Evolutionary conservation across 441 rosid species (phyloP).

Genomic region (Pelargonium australe): DNA sequence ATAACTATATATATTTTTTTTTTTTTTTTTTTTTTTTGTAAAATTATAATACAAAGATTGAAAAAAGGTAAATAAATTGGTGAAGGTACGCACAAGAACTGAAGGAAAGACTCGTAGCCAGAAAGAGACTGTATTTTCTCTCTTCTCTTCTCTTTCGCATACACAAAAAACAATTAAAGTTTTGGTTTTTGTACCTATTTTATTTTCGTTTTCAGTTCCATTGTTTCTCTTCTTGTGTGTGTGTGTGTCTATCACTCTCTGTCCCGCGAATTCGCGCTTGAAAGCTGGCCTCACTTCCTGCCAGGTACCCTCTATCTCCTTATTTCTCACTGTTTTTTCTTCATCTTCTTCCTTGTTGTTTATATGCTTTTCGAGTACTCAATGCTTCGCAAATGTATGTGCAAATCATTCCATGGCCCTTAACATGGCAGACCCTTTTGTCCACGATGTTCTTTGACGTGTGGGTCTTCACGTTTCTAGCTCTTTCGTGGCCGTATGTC

Average conservation of each 20-base stretch:
- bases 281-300: neutral
- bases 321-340: neutral
- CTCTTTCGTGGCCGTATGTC: neutral
- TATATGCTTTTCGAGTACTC: neutral
- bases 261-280: slow-evolving; percentile 10
- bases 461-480: slow-evolving; percentile 4
- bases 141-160: too few relatives aligned
- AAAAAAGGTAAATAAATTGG: too few relatives aligned
- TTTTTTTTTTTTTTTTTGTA: too few relatives aligned
- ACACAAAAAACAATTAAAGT: too few relatives aligned
- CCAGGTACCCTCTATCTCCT: slow-evolving; percentile 4
- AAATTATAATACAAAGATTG: too few relatives aligned
- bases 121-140: too few relatives aligned
- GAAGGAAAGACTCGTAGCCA: too few relatives aligned
- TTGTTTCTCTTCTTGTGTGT: neutral
- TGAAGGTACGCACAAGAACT: too few relatives aligned
- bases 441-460: neutral
- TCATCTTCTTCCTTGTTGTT: neutral
- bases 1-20: too few relatives aligned
- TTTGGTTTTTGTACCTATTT: neutral
- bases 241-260: neutral
- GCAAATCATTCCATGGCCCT: neutral
- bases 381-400: slow-evolving; percentile 2
- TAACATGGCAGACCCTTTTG: neutral
- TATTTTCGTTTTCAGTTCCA: neutral